Evolutionary conservation across 306 rosid species (phyloP).

Genomic region (Castanopsis chinensis): DNA sequence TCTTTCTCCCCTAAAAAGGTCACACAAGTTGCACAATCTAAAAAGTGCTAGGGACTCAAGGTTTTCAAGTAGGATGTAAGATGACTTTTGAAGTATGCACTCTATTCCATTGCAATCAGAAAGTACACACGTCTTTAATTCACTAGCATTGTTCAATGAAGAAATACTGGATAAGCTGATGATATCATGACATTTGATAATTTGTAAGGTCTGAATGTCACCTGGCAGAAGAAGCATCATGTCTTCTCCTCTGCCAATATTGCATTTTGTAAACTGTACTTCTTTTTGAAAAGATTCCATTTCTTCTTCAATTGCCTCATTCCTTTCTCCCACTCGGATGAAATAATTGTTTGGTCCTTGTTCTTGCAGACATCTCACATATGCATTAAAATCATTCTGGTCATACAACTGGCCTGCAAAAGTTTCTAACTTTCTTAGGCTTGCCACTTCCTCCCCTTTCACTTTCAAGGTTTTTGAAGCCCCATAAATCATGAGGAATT

Average conservation of each 20-base stretch:
- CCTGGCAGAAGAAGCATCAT: background rate
- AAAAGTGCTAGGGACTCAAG: background rate
- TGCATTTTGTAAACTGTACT: background rate
- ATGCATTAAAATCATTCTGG: background rate
- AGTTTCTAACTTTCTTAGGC: conserved; percentile 4
- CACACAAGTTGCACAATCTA: background rate
- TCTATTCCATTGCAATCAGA: background rate
- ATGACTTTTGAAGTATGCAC: background rate
- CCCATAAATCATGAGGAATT: conserved; percentile 7
- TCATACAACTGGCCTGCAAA: conserved; percentile 1
- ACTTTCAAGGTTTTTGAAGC: background rate
- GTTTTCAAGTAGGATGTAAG: background rate
- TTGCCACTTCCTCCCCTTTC: conserved; percentile 10
- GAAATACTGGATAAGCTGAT: background rate
- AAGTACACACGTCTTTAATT: background rate
- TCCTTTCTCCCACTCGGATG: background rate
- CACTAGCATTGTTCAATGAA: background rate
- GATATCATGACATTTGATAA: background rate
- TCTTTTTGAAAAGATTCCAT: background rate
- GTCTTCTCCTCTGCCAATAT: background rate
- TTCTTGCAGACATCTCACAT: background rate
- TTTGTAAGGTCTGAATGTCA: background rate
- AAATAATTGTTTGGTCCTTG: background rate
- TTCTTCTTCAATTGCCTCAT: background rate
- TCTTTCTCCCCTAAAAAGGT: background rate